Conservation (phyloP, 164 flowering plant species). For the Sextonia rubra region DNA sequence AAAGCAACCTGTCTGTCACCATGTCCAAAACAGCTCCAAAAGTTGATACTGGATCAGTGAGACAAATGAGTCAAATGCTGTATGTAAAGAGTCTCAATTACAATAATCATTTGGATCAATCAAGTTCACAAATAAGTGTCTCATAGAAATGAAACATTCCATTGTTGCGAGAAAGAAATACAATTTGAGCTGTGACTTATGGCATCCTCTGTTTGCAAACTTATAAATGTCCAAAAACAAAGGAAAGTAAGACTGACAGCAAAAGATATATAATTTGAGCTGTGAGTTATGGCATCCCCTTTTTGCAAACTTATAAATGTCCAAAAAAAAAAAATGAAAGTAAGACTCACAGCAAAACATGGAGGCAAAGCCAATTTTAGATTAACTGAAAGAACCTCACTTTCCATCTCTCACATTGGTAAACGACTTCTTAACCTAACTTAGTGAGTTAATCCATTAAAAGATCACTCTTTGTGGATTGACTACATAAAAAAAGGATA, state of each 20-base stretch:
- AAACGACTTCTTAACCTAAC: not conserved
- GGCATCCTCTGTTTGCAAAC: not conserved
- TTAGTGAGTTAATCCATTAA: not conserved
- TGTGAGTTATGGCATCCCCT: not conserved
- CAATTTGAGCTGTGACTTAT: not conserved
- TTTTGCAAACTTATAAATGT: not conserved
- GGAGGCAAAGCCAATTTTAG: not conserved
- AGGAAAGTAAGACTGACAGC: not conserved
- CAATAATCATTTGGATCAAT: not conserved
- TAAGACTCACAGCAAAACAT: not conserved
- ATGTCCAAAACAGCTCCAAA: conserved; percentile 99
- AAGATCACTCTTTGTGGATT: not conserved
- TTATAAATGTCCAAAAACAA: not conserved
- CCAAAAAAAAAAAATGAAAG: not conserved
- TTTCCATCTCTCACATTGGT: not conserved
- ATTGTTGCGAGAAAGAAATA: not conserved
- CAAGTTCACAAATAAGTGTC: not conserved
- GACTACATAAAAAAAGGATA: not conserved
- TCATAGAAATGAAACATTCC: not conserved
- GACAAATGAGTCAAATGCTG: conserved; percentile 6
- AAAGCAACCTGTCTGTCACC: conserved; percentile 85
- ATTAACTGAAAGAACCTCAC: not conserved
- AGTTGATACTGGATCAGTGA: conserved; percentile 61
- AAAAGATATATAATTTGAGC: not conserved
- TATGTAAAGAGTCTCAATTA: not conserved